Evolutionary conservation across 2,329 filamentous ascomycete genomes (phyloP).

Genomic region (Harringtonia aguacate): DNA sequence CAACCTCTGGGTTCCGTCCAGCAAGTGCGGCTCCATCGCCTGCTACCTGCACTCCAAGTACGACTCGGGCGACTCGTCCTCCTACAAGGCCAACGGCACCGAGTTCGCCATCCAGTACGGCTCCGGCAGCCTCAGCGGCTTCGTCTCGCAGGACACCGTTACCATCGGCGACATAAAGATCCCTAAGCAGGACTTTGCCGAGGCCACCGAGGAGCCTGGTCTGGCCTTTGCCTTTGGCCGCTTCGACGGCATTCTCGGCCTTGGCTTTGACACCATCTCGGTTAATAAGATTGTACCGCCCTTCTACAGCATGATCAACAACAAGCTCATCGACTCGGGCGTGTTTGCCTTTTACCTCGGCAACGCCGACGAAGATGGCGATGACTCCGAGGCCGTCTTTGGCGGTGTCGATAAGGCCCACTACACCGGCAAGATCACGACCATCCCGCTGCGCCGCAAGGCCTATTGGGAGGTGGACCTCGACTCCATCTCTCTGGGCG

Average conservation of each 20-base stretch:
- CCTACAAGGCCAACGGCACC: constrained; percentile 89
- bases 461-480: constrained; percentile 99
- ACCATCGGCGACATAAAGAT: constrained; percentile 82
- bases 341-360: constrained; percentile 97
- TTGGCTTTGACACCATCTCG: constrained; percentile 93
- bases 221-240: constrained; percentile 95
- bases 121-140: constrained; percentile 87
- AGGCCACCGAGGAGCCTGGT: constrained; percentile 91
- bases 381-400: constrained; percentile 79
- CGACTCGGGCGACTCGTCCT: constrained; percentile 78
- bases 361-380: constrained; percentile 53
- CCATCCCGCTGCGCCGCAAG: constrained; percentile 93
- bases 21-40: constrained; percentile 85
- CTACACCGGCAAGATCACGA: constrained; percentile 76
- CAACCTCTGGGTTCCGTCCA: constrained; percentile 96
- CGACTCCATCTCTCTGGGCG: constrained; percentile 80
- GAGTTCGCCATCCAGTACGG: constrained; percentile 91
- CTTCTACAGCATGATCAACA: constrained; percentile 92
- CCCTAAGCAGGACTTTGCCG: constrained; percentile 87
- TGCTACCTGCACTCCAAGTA: constrained; percentile 98
- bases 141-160: constrained; percentile 80
- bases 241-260: constrained; percentile 92
- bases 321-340: constrained; percentile 79
- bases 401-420: constrained; percentile 78
- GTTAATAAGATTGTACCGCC: constrained; percentile 91